Evolutionary conservation across 495 filamentous ascomycete species (phyloP), one percentile per base, ranked within the genome.

Genomic region (Penicillium parvum): DNA sequence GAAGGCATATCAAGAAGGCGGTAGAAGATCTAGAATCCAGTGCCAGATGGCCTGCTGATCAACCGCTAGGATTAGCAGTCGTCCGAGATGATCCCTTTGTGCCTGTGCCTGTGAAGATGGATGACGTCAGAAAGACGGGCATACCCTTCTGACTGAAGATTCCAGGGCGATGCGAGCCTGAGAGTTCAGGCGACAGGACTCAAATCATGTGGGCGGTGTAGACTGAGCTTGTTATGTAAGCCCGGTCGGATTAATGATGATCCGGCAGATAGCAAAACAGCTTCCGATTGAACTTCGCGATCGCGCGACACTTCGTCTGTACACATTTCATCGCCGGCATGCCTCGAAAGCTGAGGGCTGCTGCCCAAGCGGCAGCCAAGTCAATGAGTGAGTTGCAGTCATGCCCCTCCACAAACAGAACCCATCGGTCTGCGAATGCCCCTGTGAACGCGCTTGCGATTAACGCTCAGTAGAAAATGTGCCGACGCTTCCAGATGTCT

Each of bases 291-390:
- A 37, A 48, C 18, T 41, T 17, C 37, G 35, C 26, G 33, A 43
- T 40, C 43, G 50, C 47, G 41, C 48, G 37, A 32, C n/a, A 30
- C 21, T 37, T 55, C 49, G 53, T 40, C 30, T 47, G 22, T 44
- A 25, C 12, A 34, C 20, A 38, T 20, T 39, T 23, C 42, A 38
- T 34, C 36, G 28, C 37, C 49, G 45, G 10, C n/a, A 78, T 78
- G 75, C 68, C 69, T 30, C 60, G 75, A 50, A 69, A 67, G 47
- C 62, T 68, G 26, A 55, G 73, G 48, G 68, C 69, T 16, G 71
- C 71, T 46, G 72, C 71, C 26, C 71, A 74, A 47, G 68, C 72
- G 37, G 72, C 71, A 34, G 71, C 71, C 12, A 65, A 75, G 42
- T 71, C 65, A 23, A 58, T 73, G 52, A 63, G 73, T 76, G 51